These are phyloP conservation scores for Prunus mongolica DNA, from an alignment of 306 rosid species.

Conservation along the genomic window DNA sequence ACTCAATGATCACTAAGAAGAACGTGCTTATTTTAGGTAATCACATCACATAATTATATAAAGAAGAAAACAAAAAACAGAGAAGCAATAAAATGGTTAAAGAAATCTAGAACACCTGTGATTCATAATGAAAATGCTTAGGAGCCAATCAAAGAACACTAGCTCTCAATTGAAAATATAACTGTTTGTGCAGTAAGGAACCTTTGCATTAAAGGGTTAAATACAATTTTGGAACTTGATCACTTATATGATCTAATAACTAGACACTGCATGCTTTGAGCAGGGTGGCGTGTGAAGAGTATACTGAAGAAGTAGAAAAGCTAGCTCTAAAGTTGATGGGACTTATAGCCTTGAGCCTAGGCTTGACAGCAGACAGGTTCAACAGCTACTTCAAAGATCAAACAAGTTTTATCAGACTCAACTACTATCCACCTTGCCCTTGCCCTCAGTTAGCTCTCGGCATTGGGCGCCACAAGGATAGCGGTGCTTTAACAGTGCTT, in stretches of 20 bases:
- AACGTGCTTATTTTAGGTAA: too few species aligned
- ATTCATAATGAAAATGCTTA: background rate
- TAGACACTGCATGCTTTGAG: background rate
- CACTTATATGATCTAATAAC: background rate
- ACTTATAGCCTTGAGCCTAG: constrained; percentile 53
- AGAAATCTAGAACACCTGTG: background rate
- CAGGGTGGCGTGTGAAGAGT: constrained; percentile 45
- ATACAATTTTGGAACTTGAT: background rate
- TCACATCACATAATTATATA: too few species aligned
- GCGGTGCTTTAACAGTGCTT: constrained; percentile 48
- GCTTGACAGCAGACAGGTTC: constrained; percentile 44
- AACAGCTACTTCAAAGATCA: constrained; percentile 44
- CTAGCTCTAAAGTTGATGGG: constrained; percentile 47
- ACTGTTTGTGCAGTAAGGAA: too few species aligned
- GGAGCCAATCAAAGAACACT: background rate
- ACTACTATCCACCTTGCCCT: constrained; percentile 66
- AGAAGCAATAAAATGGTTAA: background rate
- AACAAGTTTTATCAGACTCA: constrained; percentile 37
- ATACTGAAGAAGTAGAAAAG: constrained; percentile 40
- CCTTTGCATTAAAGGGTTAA: background rate
- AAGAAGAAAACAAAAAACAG: too few species aligned
- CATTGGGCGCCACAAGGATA: constrained; percentile 58
- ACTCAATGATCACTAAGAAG: background rate
- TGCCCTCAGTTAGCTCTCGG: constrained; percentile 54
- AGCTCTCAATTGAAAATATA: background rate